Conservation (phyloP, 495 filamentous ascomycete species). For the Talaromyces ruber region DNA sequence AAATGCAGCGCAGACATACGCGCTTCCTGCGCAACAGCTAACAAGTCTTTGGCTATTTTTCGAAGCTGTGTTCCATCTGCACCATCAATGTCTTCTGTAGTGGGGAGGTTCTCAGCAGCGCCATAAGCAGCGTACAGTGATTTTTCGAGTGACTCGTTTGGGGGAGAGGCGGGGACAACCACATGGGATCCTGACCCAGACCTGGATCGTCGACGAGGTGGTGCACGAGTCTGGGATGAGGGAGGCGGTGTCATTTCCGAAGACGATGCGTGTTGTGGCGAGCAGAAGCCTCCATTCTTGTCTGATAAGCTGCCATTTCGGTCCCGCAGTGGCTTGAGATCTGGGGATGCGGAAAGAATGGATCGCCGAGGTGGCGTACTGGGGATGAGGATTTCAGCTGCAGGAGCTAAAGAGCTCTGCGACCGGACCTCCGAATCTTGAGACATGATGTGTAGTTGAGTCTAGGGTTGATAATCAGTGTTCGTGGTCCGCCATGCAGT, state of each 20-base stretch:
- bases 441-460: constrained; percentile 28
- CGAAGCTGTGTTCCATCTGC: constrained; percentile 52
- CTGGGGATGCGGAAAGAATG: constrained; percentile 34
- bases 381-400: constrained; percentile 31
- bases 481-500: background rate
- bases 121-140: constrained; percentile 42
- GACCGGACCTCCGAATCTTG: constrained; percentile 22
- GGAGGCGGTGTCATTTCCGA: constrained; percentile 65
- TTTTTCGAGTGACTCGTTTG: constrained; percentile 43
- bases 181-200: constrained; percentile 25
- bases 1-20: constrained; percentile 84
- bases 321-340: constrained; percentile 21
- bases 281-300: constrained; percentile 22
- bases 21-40: constrained; percentile 46
- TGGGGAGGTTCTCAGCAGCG: constrained; percentile 47
- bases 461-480: constrained; percentile 10
- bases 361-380: constrained; percentile 26
- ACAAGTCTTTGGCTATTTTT: constrained; percentile 47
- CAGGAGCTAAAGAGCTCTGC: constrained; percentile 29
- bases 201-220: constrained; percentile 31
- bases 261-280: constrained; percentile 31
- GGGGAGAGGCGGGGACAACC: constrained; percentile 43
- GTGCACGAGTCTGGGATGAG: constrained; percentile 54
- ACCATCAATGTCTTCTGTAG: constrained; percentile 54
- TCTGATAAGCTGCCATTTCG: constrained; percentile 23